These are phyloP conservation scores for Royoungia palumana DNA, from an alignment of 768 basidiomycete species.

Conservation along the genomic window DNA sequence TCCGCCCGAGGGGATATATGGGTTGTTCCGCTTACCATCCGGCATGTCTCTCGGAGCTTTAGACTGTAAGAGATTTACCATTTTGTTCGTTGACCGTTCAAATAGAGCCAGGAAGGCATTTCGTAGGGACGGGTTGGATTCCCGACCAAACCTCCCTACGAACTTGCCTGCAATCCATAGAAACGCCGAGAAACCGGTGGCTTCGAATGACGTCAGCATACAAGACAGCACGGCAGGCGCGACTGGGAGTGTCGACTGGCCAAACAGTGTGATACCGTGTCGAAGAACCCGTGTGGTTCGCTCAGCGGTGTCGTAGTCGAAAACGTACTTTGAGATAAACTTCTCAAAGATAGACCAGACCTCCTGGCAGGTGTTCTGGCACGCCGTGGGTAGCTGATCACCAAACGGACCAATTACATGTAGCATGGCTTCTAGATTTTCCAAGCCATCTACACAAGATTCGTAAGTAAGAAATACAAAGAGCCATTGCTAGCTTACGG, in stretches of 20 bases:
- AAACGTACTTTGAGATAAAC: conserved; percentile 76
- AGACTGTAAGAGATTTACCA: conserved; percentile 62
- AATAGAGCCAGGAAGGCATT: conserved; percentile 60
- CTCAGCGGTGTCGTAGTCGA: conserved; percentile 74
- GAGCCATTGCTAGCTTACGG: conserved; percentile 46
- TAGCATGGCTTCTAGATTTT: conserved; percentile 92
- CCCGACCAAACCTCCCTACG: conserved; percentile 70
- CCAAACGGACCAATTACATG: conserved; percentile 78
- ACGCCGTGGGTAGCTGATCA: conserved; percentile 75
- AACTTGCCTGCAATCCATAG: conserved; percentile 93
- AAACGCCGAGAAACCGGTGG: conserved; percentile 79
- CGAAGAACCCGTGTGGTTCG: conserved; percentile 81
- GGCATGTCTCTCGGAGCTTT: conserved; percentile 74
- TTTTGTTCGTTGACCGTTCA: conserved; percentile 71
- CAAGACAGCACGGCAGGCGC: conserved; percentile 68
- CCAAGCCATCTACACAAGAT: conserved; percentile 63
- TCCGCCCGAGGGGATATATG: not conserved
- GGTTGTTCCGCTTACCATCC: conserved; percentile 65
- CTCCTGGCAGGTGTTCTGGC: conserved; percentile 73
- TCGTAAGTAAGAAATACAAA: conserved; percentile 6
- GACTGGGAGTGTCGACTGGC: conserved; percentile 58
- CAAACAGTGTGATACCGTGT: conserved; percentile 81
- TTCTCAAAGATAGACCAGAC: conserved; percentile 81
- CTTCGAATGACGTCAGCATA: conserved; percentile 77
- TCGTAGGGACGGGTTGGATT: conserved; percentile 54